Evolutionary conservation across 1,284 basidiomycete genomes (phyloP), one percentile per base, ranked within the genome.

Genomic region (Moesziomyces parantarcticus): DNA sequence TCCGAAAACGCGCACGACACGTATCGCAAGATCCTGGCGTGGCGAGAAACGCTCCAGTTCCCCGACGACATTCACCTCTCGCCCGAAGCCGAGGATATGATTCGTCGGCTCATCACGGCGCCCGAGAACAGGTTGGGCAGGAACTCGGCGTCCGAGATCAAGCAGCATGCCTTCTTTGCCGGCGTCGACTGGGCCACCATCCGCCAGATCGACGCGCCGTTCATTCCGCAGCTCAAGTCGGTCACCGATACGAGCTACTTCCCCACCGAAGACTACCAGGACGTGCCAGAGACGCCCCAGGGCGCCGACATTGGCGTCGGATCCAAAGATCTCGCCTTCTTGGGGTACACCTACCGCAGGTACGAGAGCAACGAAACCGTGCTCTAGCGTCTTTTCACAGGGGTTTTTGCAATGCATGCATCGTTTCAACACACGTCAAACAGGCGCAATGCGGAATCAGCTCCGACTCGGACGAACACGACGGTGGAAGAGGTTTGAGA

Each of bases 1-100:
- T 97, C 95, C 10, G 95, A 98, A 83, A 94, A 94, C 80, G 94
- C 96, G 18, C 93, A 93, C 78, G 96, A 99, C 83, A 98, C 96
- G 22, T 99, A 99, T 87, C 91, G 95, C 85, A 99, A 99, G 87
- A 99, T 99, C 79, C 90, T 99, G 69, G 92, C 96, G 60, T 98
- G 95, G 96, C 89, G 90, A 49, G 79, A 94, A 94, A 85, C 88
- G 94, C 51, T 90, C 88, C 84, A 79, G 56, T 96, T 99, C 87
- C 97, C 97, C 0, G 94, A 98, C 80, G 96, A 99, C 80, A 92
- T 98, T 3, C 94, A 93, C 83, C 90, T 99, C 58, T 93, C 91
- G 57, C 89, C 90, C 58, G 96, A 98, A 86, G 92, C 93, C 0
- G 94, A 97, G 82, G 92, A 97, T 84, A 86, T 99, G 79, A 91